Evolutionary conservation across 2,329 filamentous ascomycete species (phyloP).

Genomic region (Colletotrichum lindemuthianum): DNA sequence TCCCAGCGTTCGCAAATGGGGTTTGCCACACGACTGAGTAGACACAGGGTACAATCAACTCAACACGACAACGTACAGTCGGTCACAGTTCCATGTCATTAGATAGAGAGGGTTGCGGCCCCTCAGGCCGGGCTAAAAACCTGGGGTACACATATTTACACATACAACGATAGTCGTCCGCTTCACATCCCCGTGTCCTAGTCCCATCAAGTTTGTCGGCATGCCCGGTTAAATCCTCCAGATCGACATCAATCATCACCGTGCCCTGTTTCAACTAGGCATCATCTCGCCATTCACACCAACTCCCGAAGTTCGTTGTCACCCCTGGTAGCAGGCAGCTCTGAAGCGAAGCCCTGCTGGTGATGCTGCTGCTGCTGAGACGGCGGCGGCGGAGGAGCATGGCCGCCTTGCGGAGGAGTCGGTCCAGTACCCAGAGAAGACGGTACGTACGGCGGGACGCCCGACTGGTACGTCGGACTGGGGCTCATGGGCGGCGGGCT

Average conservation of each 20-base stretch:
- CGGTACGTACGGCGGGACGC: slow-evolving; percentile 15
- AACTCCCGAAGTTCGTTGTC: slow-evolving; percentile 47
- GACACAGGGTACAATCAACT: no score
- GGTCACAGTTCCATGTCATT: no score
- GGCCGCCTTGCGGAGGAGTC: slow-evolving; percentile 14
- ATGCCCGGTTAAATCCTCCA: slow-evolving; percentile 4
- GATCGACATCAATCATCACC: not conserved
- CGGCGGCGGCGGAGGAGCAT: slow-evolving; percentile 13
- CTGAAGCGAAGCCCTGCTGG: slow-evolving; percentile 36
- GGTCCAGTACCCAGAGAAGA: not conserved
- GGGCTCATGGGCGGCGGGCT: slow-evolving; percentile 38
- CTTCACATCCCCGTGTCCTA: not conserved
- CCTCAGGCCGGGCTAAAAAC: slow-evolving; percentile 5
- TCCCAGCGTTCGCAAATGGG: no score
- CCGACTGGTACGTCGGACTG: slow-evolving; percentile 30
- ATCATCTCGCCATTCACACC: slow-evolving; percentile 35
- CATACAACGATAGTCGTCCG: slow-evolving; percentile 12
- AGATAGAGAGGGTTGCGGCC: slow-evolving; percentile 3
- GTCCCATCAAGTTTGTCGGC: no score
- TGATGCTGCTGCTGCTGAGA: slow-evolving; percentile 16
- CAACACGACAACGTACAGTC: no score
- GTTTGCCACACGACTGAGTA: no score
- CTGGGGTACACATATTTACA: slow-evolving; percentile 18
- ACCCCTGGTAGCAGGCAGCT: slow-evolving; percentile 44
- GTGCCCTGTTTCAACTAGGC: not conserved